These are phyloP conservation scores for Aleurites moluccanus DNA, from an alignment of 441 rosid species.

Conservation along the genomic window DNA sequence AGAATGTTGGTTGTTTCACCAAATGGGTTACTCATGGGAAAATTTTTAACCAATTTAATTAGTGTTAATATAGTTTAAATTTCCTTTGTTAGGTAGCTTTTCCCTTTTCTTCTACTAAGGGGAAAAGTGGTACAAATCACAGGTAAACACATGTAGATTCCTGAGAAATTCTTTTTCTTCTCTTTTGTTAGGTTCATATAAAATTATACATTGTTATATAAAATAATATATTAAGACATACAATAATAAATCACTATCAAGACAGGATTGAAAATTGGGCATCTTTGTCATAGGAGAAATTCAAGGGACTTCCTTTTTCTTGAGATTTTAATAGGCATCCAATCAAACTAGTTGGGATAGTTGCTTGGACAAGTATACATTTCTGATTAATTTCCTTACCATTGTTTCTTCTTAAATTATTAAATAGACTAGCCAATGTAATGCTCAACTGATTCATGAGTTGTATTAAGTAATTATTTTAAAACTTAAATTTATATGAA, in stretches of 20 bases:
- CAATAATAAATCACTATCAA: conserved; percentile 28
- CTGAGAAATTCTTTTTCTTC: conserved; percentile 5
- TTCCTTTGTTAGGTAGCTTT: too few species aligned
- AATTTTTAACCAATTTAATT: too few species aligned
- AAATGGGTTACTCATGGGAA: too few species aligned
- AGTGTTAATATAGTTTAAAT: too few species aligned
- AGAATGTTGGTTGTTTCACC: too few species aligned
- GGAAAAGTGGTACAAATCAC: background rate
- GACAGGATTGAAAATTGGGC: conserved; percentile 24
- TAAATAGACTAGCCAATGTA: too few species aligned
- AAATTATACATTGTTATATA: background rate
- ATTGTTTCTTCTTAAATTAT: too few species aligned
- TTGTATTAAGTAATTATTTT: too few species aligned
- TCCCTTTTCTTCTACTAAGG: too few species aligned
- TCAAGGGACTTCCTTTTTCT: conserved; percentile 27
- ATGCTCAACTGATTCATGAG: too few species aligned
- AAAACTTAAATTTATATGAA: too few species aligned
- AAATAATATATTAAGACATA: background rate
- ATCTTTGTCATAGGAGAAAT: conserved; percentile 27
- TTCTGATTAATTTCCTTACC: too few species aligned
- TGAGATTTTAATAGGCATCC: conserved; percentile 18
- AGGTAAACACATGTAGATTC: conserved; percentile 6
- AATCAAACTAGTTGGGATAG: conserved; percentile 11
- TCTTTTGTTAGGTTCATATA: conserved; percentile 1
- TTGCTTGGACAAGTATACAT: conserved; percentile 25